Conservation (phyloP, 164 flowering plant species). For the Warburgia ugandensis region DNA sequence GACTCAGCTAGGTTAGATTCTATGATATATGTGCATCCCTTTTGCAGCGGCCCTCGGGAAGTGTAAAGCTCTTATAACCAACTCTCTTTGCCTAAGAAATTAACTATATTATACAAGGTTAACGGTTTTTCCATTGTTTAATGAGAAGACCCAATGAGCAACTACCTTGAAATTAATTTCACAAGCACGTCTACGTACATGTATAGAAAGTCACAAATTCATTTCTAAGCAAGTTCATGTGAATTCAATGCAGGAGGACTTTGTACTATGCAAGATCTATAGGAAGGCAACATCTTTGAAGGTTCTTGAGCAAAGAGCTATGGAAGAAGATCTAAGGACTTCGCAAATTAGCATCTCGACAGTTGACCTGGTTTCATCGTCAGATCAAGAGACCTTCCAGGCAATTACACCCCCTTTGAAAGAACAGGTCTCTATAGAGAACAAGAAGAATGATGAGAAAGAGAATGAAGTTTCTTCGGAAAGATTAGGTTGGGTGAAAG, state of each 20-base stretch:
- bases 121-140: no score
- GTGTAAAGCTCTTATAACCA: no score
- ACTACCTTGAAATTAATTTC: no score
- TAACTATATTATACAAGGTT: no score
- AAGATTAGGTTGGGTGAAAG: constrained; percentile 17
- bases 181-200: no score
- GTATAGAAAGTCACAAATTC: no score
- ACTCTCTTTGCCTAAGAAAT: no score
- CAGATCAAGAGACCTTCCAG: constrained; percentile 13
- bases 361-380: constrained; percentile 18
- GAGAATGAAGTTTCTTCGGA: constrained; percentile 6
- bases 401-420: not conserved
- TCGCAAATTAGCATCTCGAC: constrained; percentile 13
- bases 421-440: not conserved
- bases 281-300: constrained; percentile 88
- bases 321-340: constrained; percentile 41
- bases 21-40: no score
- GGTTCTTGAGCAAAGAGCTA: constrained; percentile 79
- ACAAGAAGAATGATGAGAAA: constrained; percentile 12
- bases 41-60: no score
- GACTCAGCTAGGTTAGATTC: no score
- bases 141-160: no score
- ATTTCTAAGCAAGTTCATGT: no score
- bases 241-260: constrained; percentile 25
- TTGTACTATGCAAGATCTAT: constrained; percentile 81